Percentiles rank a stretch among this genome's conserved stretches.
These are phyloP conservation scores for Mortierella polycephala DNA, from an alignment of 371 early-diverging fungal species.

Conservation along the genomic window DNA sequence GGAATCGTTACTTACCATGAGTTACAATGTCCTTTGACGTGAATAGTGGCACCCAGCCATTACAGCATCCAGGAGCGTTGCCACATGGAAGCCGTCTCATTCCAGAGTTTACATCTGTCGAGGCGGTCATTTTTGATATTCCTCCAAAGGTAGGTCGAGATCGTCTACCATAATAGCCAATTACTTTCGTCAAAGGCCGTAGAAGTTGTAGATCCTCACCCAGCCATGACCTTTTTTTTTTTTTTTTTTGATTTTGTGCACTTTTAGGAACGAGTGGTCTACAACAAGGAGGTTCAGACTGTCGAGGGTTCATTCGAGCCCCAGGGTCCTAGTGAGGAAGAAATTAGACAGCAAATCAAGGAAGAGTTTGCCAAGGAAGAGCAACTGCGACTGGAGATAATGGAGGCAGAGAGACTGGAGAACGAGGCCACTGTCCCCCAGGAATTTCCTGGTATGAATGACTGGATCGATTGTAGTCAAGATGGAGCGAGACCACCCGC, in stretches of 20 bases:
- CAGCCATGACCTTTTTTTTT: background rate
- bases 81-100: constrained; percentile 43
- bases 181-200: background rate
- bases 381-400: constrained; percentile 63
- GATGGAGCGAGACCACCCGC: too few species aligned
- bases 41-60: constrained; percentile 17
- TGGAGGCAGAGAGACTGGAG: constrained; percentile 71
- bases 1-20: too few species aligned
- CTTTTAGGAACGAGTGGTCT: constrained; percentile 82
- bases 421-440: constrained; percentile 58
- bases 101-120: constrained; percentile 71
- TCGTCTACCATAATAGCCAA: background rate
- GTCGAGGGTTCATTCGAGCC: constrained; percentile 69
- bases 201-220: background rate
- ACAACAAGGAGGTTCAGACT: constrained; percentile 93
- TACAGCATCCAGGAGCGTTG: constrained; percentile 14
- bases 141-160: constrained; percentile 74
- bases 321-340: constrained; percentile 71
- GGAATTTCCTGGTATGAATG: constrained; percentile 34
- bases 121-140: constrained; percentile 82
- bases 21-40: background rate
- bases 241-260: background rate
- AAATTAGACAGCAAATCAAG: constrained; percentile 66
- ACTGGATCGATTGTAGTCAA: too few species aligned
- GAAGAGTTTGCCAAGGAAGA: constrained; percentile 72